phyloP scores from a whole-genome alignment of 176 grass and related monocot species.

The Luzula sylvatica region DNA sequence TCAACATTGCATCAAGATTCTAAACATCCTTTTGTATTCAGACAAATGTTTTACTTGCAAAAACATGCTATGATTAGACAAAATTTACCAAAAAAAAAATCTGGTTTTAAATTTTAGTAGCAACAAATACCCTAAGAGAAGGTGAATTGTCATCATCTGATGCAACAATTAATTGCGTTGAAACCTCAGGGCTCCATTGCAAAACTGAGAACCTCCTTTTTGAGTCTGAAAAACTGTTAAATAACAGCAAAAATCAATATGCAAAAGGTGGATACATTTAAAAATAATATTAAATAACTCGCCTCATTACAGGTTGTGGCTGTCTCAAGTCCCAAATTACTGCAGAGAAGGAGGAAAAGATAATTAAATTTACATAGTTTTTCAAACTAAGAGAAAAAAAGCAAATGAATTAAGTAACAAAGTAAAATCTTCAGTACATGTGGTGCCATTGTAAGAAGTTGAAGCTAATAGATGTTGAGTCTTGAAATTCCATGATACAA shows the following conservation, averaged over 20 bases:
- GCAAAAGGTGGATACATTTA: conserved; percentile 1
- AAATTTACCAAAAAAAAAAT: too few relatives aligned
- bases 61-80: too few relatives aligned
- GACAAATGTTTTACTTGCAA: too few relatives aligned
- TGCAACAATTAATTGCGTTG: conserved; percentile 85
- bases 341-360: conserved; percentile 24
- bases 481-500: conserved; percentile 91
- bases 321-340: conserved; percentile 98
- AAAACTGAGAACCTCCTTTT: conserved; percentile 90
- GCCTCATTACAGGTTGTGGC: conserved; percentile 81
- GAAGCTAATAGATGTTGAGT: conserved; percentile 88
- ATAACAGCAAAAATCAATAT: conserved; percentile 15
- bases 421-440: conserved; percentile 35
- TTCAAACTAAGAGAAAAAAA: conserved; percentile 8
- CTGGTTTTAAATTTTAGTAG: too few relatives aligned
- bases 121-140: conserved; percentile 70
- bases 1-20: too few relatives aligned
- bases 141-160: conserved; percentile 94
- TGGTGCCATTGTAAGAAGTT: conserved; percentile 87
- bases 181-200: conserved; percentile 95
- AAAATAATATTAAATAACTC: conserved; percentile 16
- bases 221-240: conserved; percentile 82
- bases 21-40: too few relatives aligned
- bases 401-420: not conserved
- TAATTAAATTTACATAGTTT: not conserved